Evolutionary conservation across 169 alveolate genomes (phyloP).

Genomic region (Cryptosporidium sp.): DNA sequence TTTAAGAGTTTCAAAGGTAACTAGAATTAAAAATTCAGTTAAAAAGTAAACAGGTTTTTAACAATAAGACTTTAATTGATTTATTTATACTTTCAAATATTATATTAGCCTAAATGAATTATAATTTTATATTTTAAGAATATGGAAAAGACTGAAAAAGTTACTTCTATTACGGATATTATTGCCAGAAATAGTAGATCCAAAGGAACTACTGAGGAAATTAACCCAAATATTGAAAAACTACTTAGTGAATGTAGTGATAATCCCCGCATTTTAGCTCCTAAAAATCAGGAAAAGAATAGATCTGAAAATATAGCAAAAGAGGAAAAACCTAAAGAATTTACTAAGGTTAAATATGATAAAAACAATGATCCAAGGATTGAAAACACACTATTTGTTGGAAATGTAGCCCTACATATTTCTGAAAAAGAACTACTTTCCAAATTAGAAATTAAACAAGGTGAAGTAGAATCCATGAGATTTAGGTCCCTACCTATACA

Average conservation of each 20-base stretch:
- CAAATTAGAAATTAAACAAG: constrained; percentile 20
- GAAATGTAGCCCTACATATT: constrained; percentile 40
- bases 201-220: neutral
- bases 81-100: no score
- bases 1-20: neutral
- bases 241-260: constrained; percentile 26
- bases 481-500: constrained; percentile 66
- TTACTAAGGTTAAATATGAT: neutral
- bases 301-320: neutral
- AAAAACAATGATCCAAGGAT: constrained; percentile 59
- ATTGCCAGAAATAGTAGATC: neutral
- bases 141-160: neutral
- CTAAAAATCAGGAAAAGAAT: neutral
- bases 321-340: neutral
- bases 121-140: neutral
- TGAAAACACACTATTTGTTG: constrained; percentile 62
- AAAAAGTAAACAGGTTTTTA: no score
- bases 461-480: constrained; percentile 53
- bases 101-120: neutral
- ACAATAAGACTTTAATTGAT: no score
- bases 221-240: constrained; percentile 37
- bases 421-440: constrained; percentile 35
- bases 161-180: constrained; percentile 4
- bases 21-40: no score
- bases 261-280: neutral